These are phyloP conservation scores for Neolentinus lepideus DNA, from an alignment of 1,284 basidiomycete genomes.

Conservation along the genomic window DNA sequence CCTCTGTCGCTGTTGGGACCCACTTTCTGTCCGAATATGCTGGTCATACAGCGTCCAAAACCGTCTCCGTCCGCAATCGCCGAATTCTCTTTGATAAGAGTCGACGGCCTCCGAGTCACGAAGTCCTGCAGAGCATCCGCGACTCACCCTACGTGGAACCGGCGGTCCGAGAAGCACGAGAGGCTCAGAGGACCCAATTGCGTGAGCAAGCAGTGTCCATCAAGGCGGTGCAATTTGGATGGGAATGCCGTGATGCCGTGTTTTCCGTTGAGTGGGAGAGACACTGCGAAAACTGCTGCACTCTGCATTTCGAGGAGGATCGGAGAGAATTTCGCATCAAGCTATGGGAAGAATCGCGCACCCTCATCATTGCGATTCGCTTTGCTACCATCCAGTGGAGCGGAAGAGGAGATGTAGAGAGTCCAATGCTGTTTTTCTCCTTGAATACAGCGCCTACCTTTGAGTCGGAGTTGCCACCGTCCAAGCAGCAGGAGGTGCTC, in stretches of 20 bases:
- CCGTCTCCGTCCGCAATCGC: constrained; percentile 22
- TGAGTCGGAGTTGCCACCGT: constrained; percentile 17
- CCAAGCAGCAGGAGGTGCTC: constrained; percentile 11
- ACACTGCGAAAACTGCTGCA: constrained; percentile 9
- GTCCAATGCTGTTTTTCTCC: constrained; percentile 30
- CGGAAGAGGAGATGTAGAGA: constrained; percentile 13
- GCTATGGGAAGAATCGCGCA: constrained; percentile 13
- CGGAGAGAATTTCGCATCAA: constrained; percentile 34
- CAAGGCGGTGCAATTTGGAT: constrained; percentile 37
- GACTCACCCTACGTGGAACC: constrained; percentile 42
- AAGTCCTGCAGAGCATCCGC: constrained; percentile 34
- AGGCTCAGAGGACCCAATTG: constrained; percentile 22
- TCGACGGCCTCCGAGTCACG: constrained; percentile 20
- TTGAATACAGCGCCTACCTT: constrained; percentile 32
- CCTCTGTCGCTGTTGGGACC: constrained; percentile 27
- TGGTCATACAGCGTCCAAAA: constrained; percentile 10
- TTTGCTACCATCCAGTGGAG: constrained; percentile 32
- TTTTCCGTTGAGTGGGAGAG: constrained; percentile 47
- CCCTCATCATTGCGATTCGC: constrained; percentile 28
- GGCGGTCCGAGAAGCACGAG: constrained; percentile 18
- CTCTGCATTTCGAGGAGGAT: constrained; percentile 30
- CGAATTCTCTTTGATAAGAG: constrained; percentile 32
- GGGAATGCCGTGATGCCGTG: constrained; percentile 36
- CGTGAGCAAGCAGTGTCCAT: constrained; percentile 22
- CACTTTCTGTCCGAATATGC: constrained; percentile 43